These are phyloP conservation scores for Amphicarpaea edgeworthii DNA, from an alignment of 306 rosid species.

Conservation along the genomic window DNA sequence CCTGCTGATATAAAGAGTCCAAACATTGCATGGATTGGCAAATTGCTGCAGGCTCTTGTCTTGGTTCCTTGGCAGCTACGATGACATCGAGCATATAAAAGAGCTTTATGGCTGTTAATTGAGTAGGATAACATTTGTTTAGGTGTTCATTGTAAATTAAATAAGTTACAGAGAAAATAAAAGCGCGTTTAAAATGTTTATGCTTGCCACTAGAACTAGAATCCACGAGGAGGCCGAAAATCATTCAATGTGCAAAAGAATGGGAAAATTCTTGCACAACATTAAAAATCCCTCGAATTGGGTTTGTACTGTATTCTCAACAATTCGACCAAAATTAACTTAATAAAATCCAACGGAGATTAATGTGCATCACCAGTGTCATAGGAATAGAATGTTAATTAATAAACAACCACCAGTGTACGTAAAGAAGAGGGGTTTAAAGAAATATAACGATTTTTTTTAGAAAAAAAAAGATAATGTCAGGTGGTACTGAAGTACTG, in stretches of 20 bases:
- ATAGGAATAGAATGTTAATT: too few species aligned
- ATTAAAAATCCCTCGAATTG: neutral
- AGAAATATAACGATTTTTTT: too few species aligned
- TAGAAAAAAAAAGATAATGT: too few species aligned
- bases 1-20: constrained; percentile 91
- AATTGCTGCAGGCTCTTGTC: constrained; percentile 84
- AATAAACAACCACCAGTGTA: neutral
- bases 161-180: neutral
- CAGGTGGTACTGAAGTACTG: too few species aligned
- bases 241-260: neutral
- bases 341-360: neutral
- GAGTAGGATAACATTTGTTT: neutral
- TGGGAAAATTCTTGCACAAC: neutral
- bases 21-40: constrained; percentile 39
- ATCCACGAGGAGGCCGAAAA: too few species aligned
- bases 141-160: neutral
- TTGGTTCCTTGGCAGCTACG: constrained; percentile 92
- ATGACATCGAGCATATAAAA: constrained; percentile 80
- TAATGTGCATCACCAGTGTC: neutral
- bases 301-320: neutral
- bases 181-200: too few species aligned
- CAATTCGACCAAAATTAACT: neutral
- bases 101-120: constrained; percentile 52
- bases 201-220: too few species aligned
- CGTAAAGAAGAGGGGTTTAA: too few species aligned